Evolutionary conservation across 352 stramenopile genomes (phyloP).

Genomic region (Globisporangium paroecandrum): DNA sequence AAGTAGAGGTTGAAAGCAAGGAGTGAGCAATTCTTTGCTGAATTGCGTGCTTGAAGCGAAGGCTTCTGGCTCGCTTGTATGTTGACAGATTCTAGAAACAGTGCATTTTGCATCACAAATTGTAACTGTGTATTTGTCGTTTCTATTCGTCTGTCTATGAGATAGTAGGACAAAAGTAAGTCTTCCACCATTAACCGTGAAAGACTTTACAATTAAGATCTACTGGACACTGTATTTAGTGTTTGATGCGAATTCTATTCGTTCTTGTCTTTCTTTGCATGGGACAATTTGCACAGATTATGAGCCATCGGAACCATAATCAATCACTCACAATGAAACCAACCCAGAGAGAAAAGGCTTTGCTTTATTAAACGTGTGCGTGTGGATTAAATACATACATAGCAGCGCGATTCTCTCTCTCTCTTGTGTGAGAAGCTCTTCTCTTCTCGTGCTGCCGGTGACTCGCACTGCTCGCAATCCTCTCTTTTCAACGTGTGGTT

Average conservation of each 20-base stretch:
- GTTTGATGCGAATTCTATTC: not conserved
- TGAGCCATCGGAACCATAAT: not conserved
- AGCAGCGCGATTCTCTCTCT: too few species aligned
- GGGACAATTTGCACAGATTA: not conserved
- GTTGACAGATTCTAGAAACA: not conserved
- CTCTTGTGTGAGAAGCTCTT: too few species aligned
- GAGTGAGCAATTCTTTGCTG: not conserved
- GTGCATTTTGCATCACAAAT: not conserved
- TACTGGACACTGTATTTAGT: not conserved
- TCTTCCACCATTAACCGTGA: too few species aligned
- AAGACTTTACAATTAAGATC: not conserved
- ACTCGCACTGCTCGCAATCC: too few species aligned
- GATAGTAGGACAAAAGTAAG: too few species aligned
- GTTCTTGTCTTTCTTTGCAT: conserved; percentile 1
- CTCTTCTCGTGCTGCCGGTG: too few species aligned
- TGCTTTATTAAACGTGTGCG: not conserved
- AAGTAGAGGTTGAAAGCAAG: not conserved
- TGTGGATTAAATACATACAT: not conserved
- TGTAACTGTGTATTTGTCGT: not conserved
- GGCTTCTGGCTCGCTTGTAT: not conserved
- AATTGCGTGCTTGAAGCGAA: not conserved
- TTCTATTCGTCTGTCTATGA: not conserved
- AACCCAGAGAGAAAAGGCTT: not conserved
- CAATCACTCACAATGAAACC: not conserved
- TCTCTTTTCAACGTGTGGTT: not conserved